Base-by-base conservation (phyloP, 2,329 filamentous ascomycete genomes). In the Scopulariopsis brevicaulis region DNA sequence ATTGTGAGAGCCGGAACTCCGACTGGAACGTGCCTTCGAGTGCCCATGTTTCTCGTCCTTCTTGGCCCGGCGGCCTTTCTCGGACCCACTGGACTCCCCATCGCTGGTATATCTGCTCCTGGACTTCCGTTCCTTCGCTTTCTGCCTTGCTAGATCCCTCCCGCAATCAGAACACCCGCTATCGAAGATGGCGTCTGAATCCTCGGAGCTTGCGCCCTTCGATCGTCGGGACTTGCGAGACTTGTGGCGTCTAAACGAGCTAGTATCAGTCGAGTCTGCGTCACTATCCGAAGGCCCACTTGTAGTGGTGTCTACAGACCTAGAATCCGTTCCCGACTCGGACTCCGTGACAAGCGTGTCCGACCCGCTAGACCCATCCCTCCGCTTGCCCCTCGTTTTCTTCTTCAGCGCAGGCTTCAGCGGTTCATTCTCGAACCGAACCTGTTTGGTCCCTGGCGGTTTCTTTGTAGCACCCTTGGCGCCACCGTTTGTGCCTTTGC, bases 331-430 rank as follows among this genome's bases (percentile, higher is more conserved):
- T 22, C 62, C 60, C 18, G 5, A 55, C 40, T 22, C 22, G 11
- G 53, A 25, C 14, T 65, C 63, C 8, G 63, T 59, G 24, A 64
- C 64, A 18, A 65, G 63, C 3, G 64, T 22, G 64, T 22, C 64
- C 60, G 11, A 50, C 20, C 46, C 46, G 15, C 51, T 53, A 11
- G 24, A 32, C 25, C 12, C 51, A 11, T 59, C 58, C 61, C 59
- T 64, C 58, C 8, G 60, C 67, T 54, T 65, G 66, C n/a, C 51
- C 64, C 14, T 62, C 65, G 18, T 55, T 61, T 12, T 43, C 54
- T 69, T 68, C 60, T 75, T 76, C 59, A 73, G 54, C 3, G 71
- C 71, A 3, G 74, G 70, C 62, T 72, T 75, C 2, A 68, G 63
- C 8, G 54, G 56, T 8, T 68, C 24, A 3, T 22, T 63, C 15